These are phyloP conservation scores for Furcasterigmium sp. DNA, from an alignment of 2,329 filamentous ascomycete species.

Conservation along the genomic window DNA sequence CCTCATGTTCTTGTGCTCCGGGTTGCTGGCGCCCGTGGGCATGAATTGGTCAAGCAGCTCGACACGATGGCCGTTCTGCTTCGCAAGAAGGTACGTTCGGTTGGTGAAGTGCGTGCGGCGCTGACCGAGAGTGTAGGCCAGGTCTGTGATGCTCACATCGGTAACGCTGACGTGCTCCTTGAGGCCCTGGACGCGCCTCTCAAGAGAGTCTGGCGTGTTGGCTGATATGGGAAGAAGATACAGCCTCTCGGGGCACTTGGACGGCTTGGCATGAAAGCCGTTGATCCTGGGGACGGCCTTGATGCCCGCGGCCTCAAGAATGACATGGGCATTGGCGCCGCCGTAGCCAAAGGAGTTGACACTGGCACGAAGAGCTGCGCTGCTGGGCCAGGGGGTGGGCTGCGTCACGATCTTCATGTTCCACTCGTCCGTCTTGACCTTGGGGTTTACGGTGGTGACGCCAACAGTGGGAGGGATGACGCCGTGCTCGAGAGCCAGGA, in stretches of 20 bases:
- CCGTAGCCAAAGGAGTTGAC: slow-evolving; percentile 36
- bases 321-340: slow-evolving; percentile 37
- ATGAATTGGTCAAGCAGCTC: background rate
- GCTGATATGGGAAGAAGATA: slow-evolving; percentile 12
- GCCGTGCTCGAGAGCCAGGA: slow-evolving; percentile 13
- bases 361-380: slow-evolving; percentile 1
- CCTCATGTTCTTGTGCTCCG: background rate
- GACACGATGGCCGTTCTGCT: background rate
- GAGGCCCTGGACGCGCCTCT: background rate
- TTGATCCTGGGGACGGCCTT: background rate
- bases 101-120: background rate
- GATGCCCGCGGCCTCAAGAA: slow-evolving; percentile 19
- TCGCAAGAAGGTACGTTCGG: too few species aligned
- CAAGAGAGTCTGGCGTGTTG: background rate
- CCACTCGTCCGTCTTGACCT: slow-evolving; percentile 18
- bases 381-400: slow-evolving; percentile 3
- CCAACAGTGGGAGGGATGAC: slow-evolving; percentile 18
- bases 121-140: slow-evolving; percentile 1
- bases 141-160: background rate
- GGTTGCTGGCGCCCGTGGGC: background rate
- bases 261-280: too few species aligned
- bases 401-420: slow-evolving; percentile 10
- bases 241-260: background rate
- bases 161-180: background rate
- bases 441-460: slow-evolving; percentile 15